A percentile compares a stretch with the other conserved stretches of the same genome.
phyloP scores from a whole-genome alignment of 2,329 filamentous ascomycete genomes.

The Colletotrichum spaethianum region DNA sequence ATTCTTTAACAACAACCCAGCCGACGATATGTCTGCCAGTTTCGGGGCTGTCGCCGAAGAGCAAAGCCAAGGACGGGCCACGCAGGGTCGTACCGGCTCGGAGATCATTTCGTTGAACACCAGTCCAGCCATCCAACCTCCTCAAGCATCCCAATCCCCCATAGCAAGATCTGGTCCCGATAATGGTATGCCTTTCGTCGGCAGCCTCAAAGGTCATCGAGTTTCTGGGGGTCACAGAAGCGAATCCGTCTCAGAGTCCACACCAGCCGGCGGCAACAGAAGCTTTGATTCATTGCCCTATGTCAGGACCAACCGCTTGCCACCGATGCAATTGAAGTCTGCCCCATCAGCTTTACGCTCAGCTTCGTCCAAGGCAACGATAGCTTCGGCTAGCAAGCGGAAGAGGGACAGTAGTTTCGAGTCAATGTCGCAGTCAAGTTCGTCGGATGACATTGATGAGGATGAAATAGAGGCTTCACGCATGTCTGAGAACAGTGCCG shows the following conservation, averaged over 20 bases:
- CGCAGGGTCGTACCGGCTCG: not conserved
- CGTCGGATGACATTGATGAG: not conserved
- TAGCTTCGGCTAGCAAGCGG: slow-evolving; percentile 7
- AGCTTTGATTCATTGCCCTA: slow-evolving; percentile 14
- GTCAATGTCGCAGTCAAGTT: not conserved
- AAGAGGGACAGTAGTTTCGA: not conserved
- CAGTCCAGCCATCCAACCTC: not conserved
- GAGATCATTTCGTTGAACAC: not conserved
- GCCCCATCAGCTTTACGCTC: slow-evolving; percentile 12
- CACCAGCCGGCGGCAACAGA: not conserved
- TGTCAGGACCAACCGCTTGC: slow-evolving; percentile 8
- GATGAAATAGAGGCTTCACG: not conserved
- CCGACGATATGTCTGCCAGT: not conserved
- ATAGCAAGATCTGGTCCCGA: not conserved
- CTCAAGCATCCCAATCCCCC: not conserved
- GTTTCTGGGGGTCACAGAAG: not conserved
- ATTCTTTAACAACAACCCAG: not conserved
- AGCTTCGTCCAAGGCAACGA: not conserved
- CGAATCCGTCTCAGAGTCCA: not conserved
- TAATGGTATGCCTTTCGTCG: not conserved
- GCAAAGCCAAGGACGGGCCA: not conserved
- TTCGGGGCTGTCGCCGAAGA: not conserved
- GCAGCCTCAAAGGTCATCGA: not conserved
- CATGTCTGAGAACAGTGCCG: not conserved
- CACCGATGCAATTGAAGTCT: slow-evolving; percentile 17